Conservation (phyloP, 768 basidiomycete genomes). For the Leccinum longicurvipes region DNA sequence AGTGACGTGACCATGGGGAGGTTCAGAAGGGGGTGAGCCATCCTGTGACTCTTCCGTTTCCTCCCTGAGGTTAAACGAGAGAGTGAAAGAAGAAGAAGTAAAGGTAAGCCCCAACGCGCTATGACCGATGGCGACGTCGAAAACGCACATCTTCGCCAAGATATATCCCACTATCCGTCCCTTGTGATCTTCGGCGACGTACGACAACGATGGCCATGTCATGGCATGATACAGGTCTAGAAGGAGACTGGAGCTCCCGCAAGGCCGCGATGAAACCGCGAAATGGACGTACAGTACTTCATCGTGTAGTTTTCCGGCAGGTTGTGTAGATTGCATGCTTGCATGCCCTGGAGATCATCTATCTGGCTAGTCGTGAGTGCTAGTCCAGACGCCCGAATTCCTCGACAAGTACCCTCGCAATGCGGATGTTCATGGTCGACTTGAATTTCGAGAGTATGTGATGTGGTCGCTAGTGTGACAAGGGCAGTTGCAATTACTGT, state of each 20-base stretch:
- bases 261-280: background rate
- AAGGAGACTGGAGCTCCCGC: background rate
- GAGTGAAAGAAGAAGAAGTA: constrained; percentile 19
- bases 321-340: constrained; percentile 90
- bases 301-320: constrained; percentile 89
- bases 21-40: constrained; percentile 45
- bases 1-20: constrained; percentile 87
- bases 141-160: constrained; percentile 82
- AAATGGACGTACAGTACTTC: constrained; percentile 58
- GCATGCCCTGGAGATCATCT: constrained; percentile 89
- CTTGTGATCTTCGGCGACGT: constrained; percentile 86
- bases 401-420: constrained; percentile 24
- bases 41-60: constrained; percentile 43
- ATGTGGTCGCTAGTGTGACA: background rate
- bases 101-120: background rate
- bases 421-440: constrained; percentile 29
- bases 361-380: constrained; percentile 45
- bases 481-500: no score
- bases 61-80: constrained; percentile 48
- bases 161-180: constrained; percentile 94
- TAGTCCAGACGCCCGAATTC: background rate
- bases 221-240: constrained; percentile 87
- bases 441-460: background rate
- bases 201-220: constrained; percentile 93
- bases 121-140: background rate